Conservation (phyloP, 441 rosid genomes). For the Monsonia emarginata region DNA sequence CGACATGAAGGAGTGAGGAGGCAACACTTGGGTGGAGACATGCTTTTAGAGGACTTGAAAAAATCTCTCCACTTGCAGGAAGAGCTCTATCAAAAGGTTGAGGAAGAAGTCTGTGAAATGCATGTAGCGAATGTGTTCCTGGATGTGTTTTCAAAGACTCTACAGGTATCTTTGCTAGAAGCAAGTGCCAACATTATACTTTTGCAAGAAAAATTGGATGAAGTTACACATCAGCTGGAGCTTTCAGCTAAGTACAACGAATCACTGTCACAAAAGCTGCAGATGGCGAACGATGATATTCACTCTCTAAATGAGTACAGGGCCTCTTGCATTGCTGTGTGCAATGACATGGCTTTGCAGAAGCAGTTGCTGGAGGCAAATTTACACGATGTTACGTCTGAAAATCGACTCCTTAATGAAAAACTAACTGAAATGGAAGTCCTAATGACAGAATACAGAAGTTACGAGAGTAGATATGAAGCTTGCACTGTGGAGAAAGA, state of each 20-base stretch:
- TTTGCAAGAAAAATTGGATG: slow-evolving; percentile 42
- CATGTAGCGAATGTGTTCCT: slow-evolving; percentile 55
- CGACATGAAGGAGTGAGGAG: slow-evolving; percentile 38
- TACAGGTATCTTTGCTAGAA: slow-evolving; percentile 57
- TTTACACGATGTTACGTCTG: slow-evolving; percentile 28
- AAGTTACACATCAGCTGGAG: slow-evolving; percentile 57
- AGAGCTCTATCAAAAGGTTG: slow-evolving; percentile 68
- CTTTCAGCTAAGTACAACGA: slow-evolving; percentile 53
- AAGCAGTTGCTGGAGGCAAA: slow-evolving; percentile 52
- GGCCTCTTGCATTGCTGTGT: slow-evolving; percentile 41
- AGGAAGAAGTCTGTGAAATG: slow-evolving; percentile 76
- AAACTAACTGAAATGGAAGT: slow-evolving; percentile 3
- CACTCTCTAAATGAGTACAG: slow-evolving; percentile 50
- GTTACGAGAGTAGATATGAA: slow-evolving; percentile 8
- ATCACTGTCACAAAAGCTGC: slow-evolving; percentile 53
- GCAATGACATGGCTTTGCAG: slow-evolving; percentile 47
- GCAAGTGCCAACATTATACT: slow-evolving; percentile 39
- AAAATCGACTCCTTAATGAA: slow-evolving; percentile 7
- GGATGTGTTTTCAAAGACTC: slow-evolving; percentile 68
- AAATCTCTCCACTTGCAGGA: slow-evolving; percentile 76
- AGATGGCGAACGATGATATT: slow-evolving; percentile 56
- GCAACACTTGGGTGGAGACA: slow-evolving; percentile 57
- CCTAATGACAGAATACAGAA: slow-evolving; percentile 9
- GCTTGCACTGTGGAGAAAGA: slow-evolving; percentile 6
- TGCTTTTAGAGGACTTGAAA: slow-evolving; percentile 60